Percentiles rank a stretch among this genome's conserved stretches.
phyloP scores from a whole-genome alignment of 257 asterid species.

The Solanum sejunctum region DNA sequence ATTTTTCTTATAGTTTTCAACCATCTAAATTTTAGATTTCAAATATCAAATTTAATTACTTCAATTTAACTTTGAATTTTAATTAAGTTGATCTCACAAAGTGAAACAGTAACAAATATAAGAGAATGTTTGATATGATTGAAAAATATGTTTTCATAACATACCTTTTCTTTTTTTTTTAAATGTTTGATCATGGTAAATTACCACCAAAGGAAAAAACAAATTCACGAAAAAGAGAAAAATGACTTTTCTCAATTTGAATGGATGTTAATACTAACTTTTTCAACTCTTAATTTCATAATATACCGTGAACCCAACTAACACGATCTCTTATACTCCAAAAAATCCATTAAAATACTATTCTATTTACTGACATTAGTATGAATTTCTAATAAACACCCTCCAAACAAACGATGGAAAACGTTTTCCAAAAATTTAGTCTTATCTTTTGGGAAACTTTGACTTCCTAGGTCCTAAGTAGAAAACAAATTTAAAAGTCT shows the following conservation, averaged over 20 bases:
- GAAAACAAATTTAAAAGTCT: background rate
- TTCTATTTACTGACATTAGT: no score
- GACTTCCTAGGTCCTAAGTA: background rate
- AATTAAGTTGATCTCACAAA: no score
- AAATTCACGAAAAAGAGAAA: no score
- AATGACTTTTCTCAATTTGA: background rate
- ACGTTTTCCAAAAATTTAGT: background rate
- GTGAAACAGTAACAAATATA: no score
- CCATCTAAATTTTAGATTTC: no score
- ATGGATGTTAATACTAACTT: background rate
- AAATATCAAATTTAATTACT: no score
- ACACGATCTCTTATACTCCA: background rate
- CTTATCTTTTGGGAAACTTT: background rate
- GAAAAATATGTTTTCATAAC: no score
- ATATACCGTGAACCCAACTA: background rate
- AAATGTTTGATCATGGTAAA: no score
- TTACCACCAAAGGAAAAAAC: no score
- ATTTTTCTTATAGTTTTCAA: no score
- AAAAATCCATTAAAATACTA: background rate
- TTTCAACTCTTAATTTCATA: background rate
- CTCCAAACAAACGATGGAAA: background rate
- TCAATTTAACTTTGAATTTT: no score
- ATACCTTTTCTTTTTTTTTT: no score
- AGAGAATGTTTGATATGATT: background rate
- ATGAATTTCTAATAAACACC: background rate